Evolutionary conservation across 495 filamentous ascomycete genomes (phyloP), one percentile per base, ranked within the genome.

Genomic region (Penicillium coprophilum): DNA sequence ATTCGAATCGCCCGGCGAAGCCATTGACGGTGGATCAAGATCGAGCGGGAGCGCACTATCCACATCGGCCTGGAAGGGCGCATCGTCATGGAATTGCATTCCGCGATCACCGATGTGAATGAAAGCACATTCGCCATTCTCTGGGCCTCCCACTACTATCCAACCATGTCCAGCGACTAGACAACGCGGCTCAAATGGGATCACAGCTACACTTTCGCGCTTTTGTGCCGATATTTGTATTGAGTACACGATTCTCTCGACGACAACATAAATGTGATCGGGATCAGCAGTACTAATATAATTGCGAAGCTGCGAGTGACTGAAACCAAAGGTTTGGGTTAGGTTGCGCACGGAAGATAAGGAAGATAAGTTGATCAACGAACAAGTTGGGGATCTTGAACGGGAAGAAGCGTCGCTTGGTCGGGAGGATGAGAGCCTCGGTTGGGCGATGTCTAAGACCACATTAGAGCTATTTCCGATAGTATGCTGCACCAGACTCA

Each of bases 221-320:
- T 87, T 90, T 60, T 81, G 81, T 2, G 88, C 86, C 46, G 80
- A 79, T 6, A 88, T 83, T 56, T 94, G 82, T 20, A 95, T 80
- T 6, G 80, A 80, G 70, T 86, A 90, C 39, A 98, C 78, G 45
- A 92, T 82, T 60, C 81, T 71, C 48, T 87, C 85, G 64, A 81
- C 83, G 48, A 91, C 90, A 62, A 93, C 94, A 77, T 92, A 96
- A 61, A 98, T 81, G 59, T 84, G 70, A 72, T 91, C 83, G 21
- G 84, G 81, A 55, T 86, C 82, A 50, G 89, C 86, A 28, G 85
- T 87, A 69, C 88, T 93, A 65, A 97, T 87, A 59, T 96, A 85
- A 61, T 95, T 91, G 48, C 92, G 89, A 46, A 98, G 82, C 73
- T 98, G 94, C 77, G 86, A 89, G 71, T 98, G 94, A 59, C 92